These are phyloP conservation scores for Murraya koenigii DNA, from an alignment of 345 rosid genomes.

Conservation along the genomic window DNA sequence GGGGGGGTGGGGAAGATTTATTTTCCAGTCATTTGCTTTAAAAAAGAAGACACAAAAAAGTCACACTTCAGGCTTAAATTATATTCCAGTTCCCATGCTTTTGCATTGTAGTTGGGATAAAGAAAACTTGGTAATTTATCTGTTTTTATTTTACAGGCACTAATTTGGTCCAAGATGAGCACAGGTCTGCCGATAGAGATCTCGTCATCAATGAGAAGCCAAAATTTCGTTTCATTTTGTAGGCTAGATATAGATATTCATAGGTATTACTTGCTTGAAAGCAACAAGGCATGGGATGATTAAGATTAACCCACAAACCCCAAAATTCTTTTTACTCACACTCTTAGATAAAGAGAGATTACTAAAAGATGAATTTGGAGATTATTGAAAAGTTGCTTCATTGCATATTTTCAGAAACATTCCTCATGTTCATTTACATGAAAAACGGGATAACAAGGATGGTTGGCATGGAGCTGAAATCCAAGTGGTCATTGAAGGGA, in stretches of 20 bases:
- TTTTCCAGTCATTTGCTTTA: too few relatives aligned
- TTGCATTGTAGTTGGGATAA: not conserved
- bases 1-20: too few relatives aligned
- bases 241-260: slow-evolving; percentile 95
- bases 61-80: not conserved
- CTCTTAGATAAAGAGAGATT: not conserved
- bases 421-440: slow-evolving; percentile 88
- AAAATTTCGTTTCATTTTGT: slow-evolving; percentile 73
- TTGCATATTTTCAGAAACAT: slow-evolving; percentile 60
- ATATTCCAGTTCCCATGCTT: slow-evolving; percentile 9
- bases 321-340: not conserved
- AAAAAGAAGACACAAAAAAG: too few relatives aligned
- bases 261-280: slow-evolving; percentile 44
- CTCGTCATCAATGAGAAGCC: slow-evolving; percentile 84
- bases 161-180: slow-evolving; percentile 99
- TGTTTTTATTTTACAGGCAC: slow-evolving; percentile 56
- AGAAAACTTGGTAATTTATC: slow-evolving; percentile 4
- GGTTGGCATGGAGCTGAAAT: slow-evolving; percentile 94
- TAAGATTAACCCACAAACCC: not conserved
- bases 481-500: slow-evolving; percentile 93
- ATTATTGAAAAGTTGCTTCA: not conserved
- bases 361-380: not conserved
- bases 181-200: slow-evolving; percentile 97
- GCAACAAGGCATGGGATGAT: not conserved
- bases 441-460: slow-evolving; percentile 66